A percentile compares a stretch with the other conserved stretches of the same genome.
phyloP scores from a whole-genome alignment of 73 alveolate genomes.

The Effrenium voratum region DNA sequence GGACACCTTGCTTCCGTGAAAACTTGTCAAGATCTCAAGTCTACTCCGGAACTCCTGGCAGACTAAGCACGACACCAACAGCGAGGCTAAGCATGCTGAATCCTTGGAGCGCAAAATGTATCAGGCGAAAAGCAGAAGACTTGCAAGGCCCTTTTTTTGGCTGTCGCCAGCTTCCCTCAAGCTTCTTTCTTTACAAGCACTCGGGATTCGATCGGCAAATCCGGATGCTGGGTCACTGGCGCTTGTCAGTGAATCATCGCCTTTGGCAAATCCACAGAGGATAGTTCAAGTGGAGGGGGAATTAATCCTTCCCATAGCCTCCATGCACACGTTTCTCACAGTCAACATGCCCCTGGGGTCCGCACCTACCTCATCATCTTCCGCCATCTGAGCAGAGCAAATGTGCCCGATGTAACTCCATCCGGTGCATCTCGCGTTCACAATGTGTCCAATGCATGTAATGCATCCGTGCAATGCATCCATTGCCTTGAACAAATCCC shows the following conservation, averaged over 20 bases:
- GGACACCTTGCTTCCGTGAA: too few relatives aligned
- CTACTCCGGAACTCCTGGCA: too few relatives aligned
- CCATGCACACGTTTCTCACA: background rate
- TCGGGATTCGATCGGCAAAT: background rate
- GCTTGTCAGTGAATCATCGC: background rate
- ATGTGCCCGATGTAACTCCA: too few relatives aligned
- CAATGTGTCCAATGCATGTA: background rate
- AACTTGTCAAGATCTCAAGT: too few relatives aligned
- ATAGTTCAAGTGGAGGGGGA: too few relatives aligned
- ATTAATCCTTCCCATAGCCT: background rate
- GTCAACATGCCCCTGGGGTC: background rate
- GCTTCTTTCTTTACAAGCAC: background rate
- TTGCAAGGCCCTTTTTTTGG: too few relatives aligned
- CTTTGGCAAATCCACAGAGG: background rate
- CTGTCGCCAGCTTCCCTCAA: background rate
- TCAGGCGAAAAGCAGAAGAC: too few relatives aligned
- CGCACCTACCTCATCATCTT: constrained; percentile 25
- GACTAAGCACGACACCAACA: background rate
- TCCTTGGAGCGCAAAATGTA: background rate
- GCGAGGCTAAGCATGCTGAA: constrained; percentile 46
- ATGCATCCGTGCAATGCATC: too few relatives aligned
- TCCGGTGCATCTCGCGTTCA: too few relatives aligned
- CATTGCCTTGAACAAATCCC: too few relatives aligned
- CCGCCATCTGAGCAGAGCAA: constrained; percentile 38
- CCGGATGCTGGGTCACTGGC: background rate